Evolutionary conservation across 2,329 filamentous ascomycete genomes (phyloP).

Genomic region (Metarhizium humberi): DNA sequence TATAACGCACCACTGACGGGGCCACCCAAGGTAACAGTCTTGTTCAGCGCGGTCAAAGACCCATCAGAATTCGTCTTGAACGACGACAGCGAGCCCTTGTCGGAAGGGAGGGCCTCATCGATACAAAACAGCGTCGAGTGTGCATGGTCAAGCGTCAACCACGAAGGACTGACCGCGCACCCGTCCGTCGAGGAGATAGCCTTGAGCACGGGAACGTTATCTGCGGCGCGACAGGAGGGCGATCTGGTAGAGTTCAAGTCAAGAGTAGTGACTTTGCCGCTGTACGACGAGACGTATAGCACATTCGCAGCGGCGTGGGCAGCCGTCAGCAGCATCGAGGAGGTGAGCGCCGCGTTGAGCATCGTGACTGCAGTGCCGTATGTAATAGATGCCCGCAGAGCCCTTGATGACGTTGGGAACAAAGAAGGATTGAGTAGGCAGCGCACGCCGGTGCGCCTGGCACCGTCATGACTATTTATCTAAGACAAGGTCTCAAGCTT

Average conservation of each 20-base stretch:
- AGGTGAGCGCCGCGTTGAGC: conserved; percentile 4
- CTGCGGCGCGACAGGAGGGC: no score
- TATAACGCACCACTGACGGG: conserved; percentile 36
- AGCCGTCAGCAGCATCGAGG: conserved; percentile 7
- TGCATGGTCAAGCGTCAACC: conserved; percentile 46
- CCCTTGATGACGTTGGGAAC: no score
- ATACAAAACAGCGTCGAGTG: conserved; percentile 47
- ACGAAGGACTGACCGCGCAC: conserved; percentile 48
- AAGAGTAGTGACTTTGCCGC: conserved; percentile 38
- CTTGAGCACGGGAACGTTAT: conserved; percentile 23
- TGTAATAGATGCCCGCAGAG: not conserved
- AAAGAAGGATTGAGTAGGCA: no score
- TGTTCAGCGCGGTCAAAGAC: conserved; percentile 27
- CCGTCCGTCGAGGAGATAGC: conserved; percentile 31
- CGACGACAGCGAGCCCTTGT: conserved; percentile 39
- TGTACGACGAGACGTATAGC: conserved; percentile 40
- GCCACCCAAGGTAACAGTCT: conserved; percentile 24
- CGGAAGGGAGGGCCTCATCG: conserved; percentile 42
- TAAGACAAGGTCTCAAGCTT: no score
- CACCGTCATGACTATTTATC: no score
- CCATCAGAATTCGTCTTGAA: conserved; percentile 29
- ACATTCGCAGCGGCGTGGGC: conserved; percentile 23
- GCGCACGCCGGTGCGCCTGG: no score
- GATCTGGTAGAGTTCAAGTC: conserved; percentile 20
- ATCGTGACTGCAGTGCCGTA: conserved; percentile 3